Evolutionary conservation across 805 yeast genomes (phyloP), one percentile per base, ranked within the genome.

Genomic region (Candida quercuum): DNA sequence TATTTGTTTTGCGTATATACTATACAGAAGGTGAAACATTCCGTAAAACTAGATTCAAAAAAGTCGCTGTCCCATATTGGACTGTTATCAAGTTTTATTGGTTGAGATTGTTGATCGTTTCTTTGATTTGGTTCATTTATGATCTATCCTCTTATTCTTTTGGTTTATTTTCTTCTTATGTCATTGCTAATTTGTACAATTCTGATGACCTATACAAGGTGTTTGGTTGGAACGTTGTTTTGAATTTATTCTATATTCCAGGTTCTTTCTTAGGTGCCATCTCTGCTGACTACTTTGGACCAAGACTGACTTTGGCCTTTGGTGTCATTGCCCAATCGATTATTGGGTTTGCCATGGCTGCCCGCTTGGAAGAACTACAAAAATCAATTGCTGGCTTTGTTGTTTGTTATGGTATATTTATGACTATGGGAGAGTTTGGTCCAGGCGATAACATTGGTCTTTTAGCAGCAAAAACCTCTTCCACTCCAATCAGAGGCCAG

Each of bases 361-460:
- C 81, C 17, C 62, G 71, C 33, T 79, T 82, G 54, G 64, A 67
- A 22, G 53, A 57, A 20, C 68, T 91, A 49, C 66, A 68, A 43
- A 52, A 73, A 28, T 74, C 81, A 50, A 69, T 86, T 54, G 96
- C 76, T 28, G 91, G 78, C 0, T 86, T 89, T 51, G 84, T 80
- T 35, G 93, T 87, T 31, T 82, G 84, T 21, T 91, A 82, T 56
- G 97, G 97, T 66, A 78, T 91, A 47, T 91, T 87, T 61, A 67
- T 78, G 59, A 71, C 95, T 6, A 69, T 86, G 34, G 97, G 97
- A 53, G 97, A 91, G 62, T 84, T 89, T 61, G 95, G 96, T 22
- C 89, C 95, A 12, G 98, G 97, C 65, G 86, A 88, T 63, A 86
- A 85, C 63, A 82, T 85, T 59, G 97, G 97, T 49, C 64, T 85